phyloP scores from a whole-genome alignment of 176 grass and related monocot genomes.

The Oryza longistaminata region DNA sequence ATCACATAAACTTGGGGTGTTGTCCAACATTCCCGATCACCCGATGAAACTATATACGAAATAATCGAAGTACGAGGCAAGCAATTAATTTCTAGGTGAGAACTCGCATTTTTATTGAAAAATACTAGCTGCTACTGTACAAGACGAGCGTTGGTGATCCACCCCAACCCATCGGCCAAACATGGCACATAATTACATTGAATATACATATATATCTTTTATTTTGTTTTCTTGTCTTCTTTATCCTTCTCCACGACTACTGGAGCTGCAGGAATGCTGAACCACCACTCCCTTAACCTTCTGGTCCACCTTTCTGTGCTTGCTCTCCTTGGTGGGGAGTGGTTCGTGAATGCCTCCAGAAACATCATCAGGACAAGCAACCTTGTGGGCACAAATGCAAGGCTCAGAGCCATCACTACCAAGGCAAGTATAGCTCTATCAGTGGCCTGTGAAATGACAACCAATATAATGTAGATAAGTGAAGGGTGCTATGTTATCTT shows the following conservation, averaged over 20 bases:
- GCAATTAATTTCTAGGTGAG: not conserved
- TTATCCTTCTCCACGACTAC: constrained; percentile 81
- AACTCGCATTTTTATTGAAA: constrained; percentile 7
- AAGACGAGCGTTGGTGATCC: constrained; percentile 10
- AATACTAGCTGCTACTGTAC: constrained; percentile 31
- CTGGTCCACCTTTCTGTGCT: constrained; percentile 82
- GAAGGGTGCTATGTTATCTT: not conserved
- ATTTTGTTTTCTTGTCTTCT: constrained; percentile 86
- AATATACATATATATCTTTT: constrained; percentile 32
- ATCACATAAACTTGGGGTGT: not conserved
- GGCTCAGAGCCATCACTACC: constrained; percentile 57
- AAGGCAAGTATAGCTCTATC: constrained; percentile 69
- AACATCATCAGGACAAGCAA: constrained; percentile 61
- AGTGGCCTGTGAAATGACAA: constrained; percentile 52
- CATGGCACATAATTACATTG: not conserved
- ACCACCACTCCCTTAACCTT: constrained; percentile 96
- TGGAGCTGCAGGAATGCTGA: constrained; percentile 95
- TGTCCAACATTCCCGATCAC: not conserved
- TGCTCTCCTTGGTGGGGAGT: constrained; percentile 62
- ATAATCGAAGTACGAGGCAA: not conserved
- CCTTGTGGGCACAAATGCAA: constrained; percentile 65
- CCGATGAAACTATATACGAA: not conserved
- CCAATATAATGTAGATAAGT: not conserved
- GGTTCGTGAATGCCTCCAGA: constrained; percentile 83
- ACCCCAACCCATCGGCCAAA: constrained; percentile 1